Base-by-base conservation (phyloP, 345 rosid genomes). In the Erodium maritimum region DNA sequence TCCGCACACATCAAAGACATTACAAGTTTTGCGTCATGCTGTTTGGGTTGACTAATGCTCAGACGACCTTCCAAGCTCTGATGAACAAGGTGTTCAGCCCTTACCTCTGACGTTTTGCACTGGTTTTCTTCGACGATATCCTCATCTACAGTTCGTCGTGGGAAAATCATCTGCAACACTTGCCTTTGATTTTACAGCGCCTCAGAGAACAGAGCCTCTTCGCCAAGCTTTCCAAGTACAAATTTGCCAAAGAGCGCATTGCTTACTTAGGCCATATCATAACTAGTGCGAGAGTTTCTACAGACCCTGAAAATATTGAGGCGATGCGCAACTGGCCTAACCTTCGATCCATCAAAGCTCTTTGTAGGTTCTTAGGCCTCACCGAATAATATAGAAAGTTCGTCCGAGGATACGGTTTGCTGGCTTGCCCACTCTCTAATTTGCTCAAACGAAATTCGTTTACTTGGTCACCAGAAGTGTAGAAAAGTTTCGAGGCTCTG, bases 71-170 rank as follows among this genome's bases (percentile, higher is more conserved):
- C n/a, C n/a, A n/a, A n/a, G n/a, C n/a, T n/a, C n/a, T n/a, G n/a
- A n/a, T n/a, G n/a, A n/a, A n/a, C n/a, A n/a, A n/a, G n/a, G n/a
- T n/a, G n/a, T n/a, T n/a, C n/a, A n/a, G n/a, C n/a, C 61, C 61
- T 3, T 58, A 24, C 16, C 21, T 29, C 0, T 0, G 61, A 5
- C 2, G 9, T 2, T 29, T 58, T 25, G 50, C 21, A 7, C 48
- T 58, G 19, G 61, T 58, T n/a, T 58, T 33, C 50, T 58, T 58
- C 21, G 19, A 58, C 8, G 60, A 57, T 2, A 24, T 57, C 0
- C 19, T 57, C 9, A 14, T 57, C 0, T 57, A 57, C 18, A 57
- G 45, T 5, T 14, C 3, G 0, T 14, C 0, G 8, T n/a, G 29
- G 21, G 1, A 29, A 0, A 0, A 16, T 0, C 61, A 58, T 13